Percentiles rank a stretch among this genome's conserved stretches.
Evolutionary conservation across 2,329 filamentous ascomycete species (phyloP).

Genomic region (Thielaviopsis musarum): DNA sequence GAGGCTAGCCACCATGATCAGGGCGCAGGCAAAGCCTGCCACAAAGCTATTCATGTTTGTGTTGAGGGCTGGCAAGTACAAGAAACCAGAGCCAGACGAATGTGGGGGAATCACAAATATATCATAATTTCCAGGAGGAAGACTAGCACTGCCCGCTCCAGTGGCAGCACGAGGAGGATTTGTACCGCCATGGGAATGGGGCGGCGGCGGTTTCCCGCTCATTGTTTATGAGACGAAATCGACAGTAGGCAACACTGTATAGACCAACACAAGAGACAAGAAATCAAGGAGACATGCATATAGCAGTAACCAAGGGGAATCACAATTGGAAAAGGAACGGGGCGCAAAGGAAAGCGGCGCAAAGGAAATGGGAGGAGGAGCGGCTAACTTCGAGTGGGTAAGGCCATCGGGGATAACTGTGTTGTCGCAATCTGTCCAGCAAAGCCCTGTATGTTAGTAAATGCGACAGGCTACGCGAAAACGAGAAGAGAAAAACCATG

Average conservation of each 20-base stretch:
- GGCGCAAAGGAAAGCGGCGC: too few species aligned
- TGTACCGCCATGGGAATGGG: slow-evolving; percentile 72
- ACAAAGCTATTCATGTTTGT: slow-evolving; percentile 82
- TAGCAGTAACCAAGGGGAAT: too few species aligned
- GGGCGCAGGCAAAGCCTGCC: slow-evolving; percentile 64
- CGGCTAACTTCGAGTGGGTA: too few species aligned
- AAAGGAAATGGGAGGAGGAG: too few species aligned
- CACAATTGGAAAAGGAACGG: too few species aligned
- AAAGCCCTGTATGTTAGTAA: too few species aligned
- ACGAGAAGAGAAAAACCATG: too few species aligned
- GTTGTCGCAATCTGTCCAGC: too few species aligned
- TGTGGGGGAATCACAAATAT: slow-evolving; percentile 94
- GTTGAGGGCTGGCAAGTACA: slow-evolving; percentile 82
- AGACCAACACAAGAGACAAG: not conserved
- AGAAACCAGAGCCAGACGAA: slow-evolving; percentile 72
- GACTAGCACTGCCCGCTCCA: slow-evolving; percentile 30
- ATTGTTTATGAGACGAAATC: slow-evolving; percentile 17
- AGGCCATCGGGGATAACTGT: too few species aligned
- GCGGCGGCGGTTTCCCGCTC: slow-evolving; percentile 46
- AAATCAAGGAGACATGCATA: too few species aligned
- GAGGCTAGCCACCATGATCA: slow-evolving; percentile 57
- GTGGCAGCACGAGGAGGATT: slow-evolving; percentile 44
- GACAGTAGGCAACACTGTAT: not conserved
- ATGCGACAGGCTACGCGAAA: too few species aligned
- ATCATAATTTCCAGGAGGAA: slow-evolving; percentile 85